A percentile compares a stretch with the other conserved stretches of the same genome.
phyloP scores from a whole-genome alignment of 2,329 filamentous ascomycete species.

The Exophiala bonariae region DNA sequence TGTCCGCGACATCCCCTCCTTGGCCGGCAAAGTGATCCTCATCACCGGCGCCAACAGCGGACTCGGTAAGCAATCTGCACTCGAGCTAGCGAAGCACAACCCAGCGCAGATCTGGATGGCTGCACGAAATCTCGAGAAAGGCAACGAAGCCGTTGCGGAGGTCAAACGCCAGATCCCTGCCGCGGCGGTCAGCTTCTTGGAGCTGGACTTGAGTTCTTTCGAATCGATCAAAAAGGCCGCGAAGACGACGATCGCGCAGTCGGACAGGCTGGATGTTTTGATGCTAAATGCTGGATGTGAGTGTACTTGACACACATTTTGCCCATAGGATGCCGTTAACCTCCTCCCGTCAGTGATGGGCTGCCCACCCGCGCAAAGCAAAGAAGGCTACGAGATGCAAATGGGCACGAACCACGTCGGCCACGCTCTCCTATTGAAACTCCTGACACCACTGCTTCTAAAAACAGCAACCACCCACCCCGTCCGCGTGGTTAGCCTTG shows the following conservation, averaged over 20 bases:
- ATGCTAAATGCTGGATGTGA: conserved; percentile 49
- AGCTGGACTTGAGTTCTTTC: not conserved
- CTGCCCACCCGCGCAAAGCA: no score
- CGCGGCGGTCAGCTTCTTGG: not conserved
- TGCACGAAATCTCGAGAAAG: not conserved
- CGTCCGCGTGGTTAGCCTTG: not conserved
- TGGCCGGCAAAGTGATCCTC: conserved; percentile 12
- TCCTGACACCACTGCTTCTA: conserved; percentile 36
- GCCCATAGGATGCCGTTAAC: no score
- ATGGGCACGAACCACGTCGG: conserved; percentile 53
- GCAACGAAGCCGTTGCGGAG: not conserved
- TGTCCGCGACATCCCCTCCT: no score
- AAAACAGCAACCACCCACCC: not conserved
- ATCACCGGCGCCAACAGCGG: not conserved
- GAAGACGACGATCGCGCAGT: not conserved
- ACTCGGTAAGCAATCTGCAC: not conserved
- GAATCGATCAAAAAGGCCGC: not conserved
- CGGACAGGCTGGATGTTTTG: conserved; percentile 41
- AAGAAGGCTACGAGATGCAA: conserved; percentile 51
- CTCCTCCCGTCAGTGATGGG: no score
- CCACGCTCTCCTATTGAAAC: conserved; percentile 45
- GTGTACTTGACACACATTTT: no score
- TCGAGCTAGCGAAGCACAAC: not conserved
- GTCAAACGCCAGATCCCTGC: not conserved
- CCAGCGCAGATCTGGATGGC: not conserved